These are phyloP conservation scores for Lactarius deliciosus DNA, from an alignment of 768 basidiomycete genomes.

Conservation along the genomic window DNA sequence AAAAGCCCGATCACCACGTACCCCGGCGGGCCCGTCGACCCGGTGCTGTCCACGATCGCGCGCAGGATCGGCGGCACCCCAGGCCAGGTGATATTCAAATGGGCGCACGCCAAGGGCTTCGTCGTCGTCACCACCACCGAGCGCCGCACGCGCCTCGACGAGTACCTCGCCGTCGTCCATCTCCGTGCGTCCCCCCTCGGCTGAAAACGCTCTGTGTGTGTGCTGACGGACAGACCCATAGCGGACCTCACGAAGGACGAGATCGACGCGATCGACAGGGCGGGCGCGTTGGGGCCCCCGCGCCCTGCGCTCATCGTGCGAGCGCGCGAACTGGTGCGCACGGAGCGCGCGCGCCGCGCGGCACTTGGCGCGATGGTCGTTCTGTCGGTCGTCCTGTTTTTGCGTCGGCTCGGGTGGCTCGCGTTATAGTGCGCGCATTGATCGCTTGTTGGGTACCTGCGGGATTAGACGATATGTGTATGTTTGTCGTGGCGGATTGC, in stretches of 20 bases:
- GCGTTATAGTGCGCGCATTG: background rate
- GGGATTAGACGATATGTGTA: no score
- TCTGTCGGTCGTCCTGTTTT: background rate
- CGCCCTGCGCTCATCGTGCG: no score
- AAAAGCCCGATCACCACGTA: slow-evolving; percentile 55
- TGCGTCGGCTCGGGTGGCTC: background rate
- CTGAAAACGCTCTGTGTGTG: no score
- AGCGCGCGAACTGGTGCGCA: background rate
- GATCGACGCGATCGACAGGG: slow-evolving; percentile 61
- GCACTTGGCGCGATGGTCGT: background rate
- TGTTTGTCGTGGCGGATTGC: no score
- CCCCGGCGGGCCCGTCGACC: slow-evolving; percentile 67
- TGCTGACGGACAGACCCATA: slow-evolving; percentile 30
- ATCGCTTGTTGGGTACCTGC: no score
- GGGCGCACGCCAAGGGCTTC: slow-evolving; percentile 66
- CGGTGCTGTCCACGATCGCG: slow-evolving; percentile 51
- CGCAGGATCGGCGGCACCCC: slow-evolving; percentile 53
- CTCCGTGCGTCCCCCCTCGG: slow-evolving; percentile 20
- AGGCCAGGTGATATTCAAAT: slow-evolving; percentile 65
- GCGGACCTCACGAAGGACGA: slow-evolving; percentile 57
- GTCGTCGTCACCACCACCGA: slow-evolving; percentile 56
- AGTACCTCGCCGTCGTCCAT: slow-evolving; percentile 7
- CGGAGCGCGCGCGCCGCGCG: background rate
- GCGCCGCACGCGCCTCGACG: background rate
- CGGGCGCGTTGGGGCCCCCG: slow-evolving; percentile 54